phyloP scores from a whole-genome alignment of 2,329 filamentous ascomycete species.

The Pseudopyrenochaeta lycopersici region DNA sequence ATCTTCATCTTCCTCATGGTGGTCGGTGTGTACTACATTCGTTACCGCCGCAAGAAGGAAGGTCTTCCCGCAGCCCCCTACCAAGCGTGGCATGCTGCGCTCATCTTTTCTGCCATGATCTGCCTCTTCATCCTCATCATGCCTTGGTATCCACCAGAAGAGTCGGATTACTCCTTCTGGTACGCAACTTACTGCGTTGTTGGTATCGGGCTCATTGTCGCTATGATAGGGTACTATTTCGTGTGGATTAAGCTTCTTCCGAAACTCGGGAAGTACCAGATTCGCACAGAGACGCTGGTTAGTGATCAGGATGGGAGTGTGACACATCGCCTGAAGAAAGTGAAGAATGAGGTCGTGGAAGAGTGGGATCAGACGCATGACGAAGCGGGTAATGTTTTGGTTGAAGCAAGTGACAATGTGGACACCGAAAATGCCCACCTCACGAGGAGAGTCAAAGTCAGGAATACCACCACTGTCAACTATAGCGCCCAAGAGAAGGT shows the following conservation, averaged over 20 bases:
- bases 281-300: constrained; percentile 37
- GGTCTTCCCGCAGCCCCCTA: constrained; percentile 33
- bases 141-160: constrained; percentile 74
- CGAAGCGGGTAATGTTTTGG: constrained; percentile 19
- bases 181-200: constrained; percentile 74
- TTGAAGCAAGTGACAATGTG: neutral
- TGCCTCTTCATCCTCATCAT: constrained; percentile 65
- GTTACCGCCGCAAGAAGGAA: constrained; percentile 33
- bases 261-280: constrained; percentile 27
- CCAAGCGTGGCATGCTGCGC: constrained; percentile 32
- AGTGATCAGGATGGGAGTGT: constrained; percentile 38
- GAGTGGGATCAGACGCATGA: constrained; percentile 45
- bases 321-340: constrained; percentile 32
- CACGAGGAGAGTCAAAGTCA: constrained; percentile 2
- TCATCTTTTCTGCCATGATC: constrained; percentile 33
- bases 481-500: neutral
- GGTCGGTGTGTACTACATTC: constrained; percentile 35
- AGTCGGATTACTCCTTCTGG: constrained; percentile 74
- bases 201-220: constrained; percentile 60
- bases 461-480: neutral
- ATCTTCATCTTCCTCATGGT: constrained; percentile 38
- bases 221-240: constrained; percentile 34
- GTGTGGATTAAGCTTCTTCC: constrained; percentile 41
- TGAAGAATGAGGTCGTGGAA: constrained; percentile 33
- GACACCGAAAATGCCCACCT: neutral